These are phyloP conservation scores for Hsuehochloa calcarea DNA, from an alignment of 176 grass and related monocot genomes.

Conservation along the genomic window DNA sequence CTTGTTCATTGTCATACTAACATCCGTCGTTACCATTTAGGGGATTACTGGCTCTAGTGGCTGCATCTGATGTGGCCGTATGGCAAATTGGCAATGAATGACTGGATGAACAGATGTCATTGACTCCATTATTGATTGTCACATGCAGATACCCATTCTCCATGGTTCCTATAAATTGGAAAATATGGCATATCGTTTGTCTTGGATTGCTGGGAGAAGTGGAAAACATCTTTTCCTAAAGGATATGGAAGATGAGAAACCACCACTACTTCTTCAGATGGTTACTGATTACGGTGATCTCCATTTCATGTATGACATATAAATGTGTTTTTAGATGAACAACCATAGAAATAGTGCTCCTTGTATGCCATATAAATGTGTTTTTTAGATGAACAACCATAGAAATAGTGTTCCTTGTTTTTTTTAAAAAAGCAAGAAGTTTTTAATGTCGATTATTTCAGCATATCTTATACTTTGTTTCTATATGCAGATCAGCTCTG, in stretches of 20 bases:
- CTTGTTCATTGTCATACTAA: background rate
- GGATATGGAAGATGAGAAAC: slow-evolving; percentile 70
- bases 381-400: background rate
- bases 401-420: background rate
- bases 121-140: slow-evolving; percentile 25
- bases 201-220: slow-evolving; percentile 71
- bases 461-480: slow-evolving; percentile 31
- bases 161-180: slow-evolving; percentile 59
- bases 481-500: slow-evolving; percentile 73
- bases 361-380: background rate
- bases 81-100: background rate
- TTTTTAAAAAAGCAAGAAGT: background rate
- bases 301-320: slow-evolving; percentile 73
- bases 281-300: slow-evolving; percentile 61
- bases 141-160: slow-evolving; percentile 72
- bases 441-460: background rate
- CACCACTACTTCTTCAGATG: slow-evolving; percentile 90
- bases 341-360: background rate
- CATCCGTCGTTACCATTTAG: background rate
- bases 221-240: slow-evolving; percentile 91
- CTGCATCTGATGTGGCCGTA: background rate
- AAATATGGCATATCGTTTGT: slow-evolving; percentile 73
- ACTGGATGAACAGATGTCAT: background rate
- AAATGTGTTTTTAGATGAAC: slow-evolving; percentile 1
- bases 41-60: background rate